phyloP scores from a whole-genome alignment of 176 grass and related monocot species.

The Poa annua region DNA sequence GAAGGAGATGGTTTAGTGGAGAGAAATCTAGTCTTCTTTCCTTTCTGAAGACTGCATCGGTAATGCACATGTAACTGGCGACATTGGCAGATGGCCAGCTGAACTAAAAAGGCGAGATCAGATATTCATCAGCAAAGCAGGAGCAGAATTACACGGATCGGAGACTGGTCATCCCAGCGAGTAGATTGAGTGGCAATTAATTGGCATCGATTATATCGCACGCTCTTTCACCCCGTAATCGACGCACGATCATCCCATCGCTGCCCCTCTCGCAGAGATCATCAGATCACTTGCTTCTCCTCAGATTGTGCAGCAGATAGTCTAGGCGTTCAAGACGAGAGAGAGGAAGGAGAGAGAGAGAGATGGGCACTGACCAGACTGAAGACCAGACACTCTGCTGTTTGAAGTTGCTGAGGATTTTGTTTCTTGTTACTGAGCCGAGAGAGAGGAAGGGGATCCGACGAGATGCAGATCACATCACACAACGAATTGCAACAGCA shows the following conservation, averaged over 20 bases:
- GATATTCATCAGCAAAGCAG: background rate
- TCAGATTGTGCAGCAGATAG: background rate
- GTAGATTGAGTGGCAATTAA: background rate
- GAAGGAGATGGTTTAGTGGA: background rate
- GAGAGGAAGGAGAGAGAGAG: background rate
- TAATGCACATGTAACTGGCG: background rate
- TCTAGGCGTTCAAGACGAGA: background rate
- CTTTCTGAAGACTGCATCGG: conserved; percentile 1
- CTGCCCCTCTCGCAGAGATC: background rate
- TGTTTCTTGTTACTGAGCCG: background rate
- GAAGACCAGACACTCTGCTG: background rate
- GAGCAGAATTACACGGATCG: conserved; percentile 6
- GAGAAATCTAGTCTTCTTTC: background rate
- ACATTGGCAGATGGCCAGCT: background rate
- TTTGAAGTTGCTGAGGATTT: background rate
- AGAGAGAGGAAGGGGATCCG: background rate
- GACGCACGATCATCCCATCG: background rate
- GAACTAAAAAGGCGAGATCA: background rate
- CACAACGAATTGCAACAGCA: background rate
- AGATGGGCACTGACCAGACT: background rate
- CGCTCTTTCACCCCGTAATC: conserved; percentile 26
- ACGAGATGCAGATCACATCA: background rate
- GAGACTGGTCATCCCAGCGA: background rate
- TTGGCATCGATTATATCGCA: conserved; percentile 8
- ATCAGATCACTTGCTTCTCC: background rate